Evolutionary conservation across 495 filamentous ascomycete species (phyloP).

Genomic region (Penicillium pulvis): DNA sequence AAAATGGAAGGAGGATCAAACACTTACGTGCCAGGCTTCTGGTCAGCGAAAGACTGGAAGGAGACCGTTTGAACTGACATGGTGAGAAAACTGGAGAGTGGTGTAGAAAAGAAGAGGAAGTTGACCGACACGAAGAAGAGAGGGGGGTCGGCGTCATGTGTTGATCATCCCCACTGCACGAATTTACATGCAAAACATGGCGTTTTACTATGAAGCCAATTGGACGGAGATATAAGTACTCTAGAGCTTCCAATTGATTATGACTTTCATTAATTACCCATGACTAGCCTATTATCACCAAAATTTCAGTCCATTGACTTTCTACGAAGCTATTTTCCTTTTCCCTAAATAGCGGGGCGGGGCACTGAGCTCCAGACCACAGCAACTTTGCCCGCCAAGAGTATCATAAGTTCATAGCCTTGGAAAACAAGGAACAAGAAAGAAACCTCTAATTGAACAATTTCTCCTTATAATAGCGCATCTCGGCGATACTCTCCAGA

Average conservation of each 20-base stretch:
- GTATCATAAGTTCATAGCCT: conserved; percentile 2
- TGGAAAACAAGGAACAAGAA: not conserved
- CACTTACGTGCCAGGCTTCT: conserved; percentile 99
- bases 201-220: not conserved
- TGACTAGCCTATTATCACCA: not conserved
- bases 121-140: conserved; percentile 31
- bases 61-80: conserved; percentile 79
- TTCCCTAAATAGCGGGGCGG: not conserved
- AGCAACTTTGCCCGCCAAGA: not conserved
- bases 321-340: not conserved
- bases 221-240: not conserved
- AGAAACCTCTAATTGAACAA: conserved; percentile 28
- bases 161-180: conserved; percentile 29
- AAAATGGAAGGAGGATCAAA: conserved; percentile 9
- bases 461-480: conserved; percentile 67
- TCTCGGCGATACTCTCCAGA: conserved; percentile 91
- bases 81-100: conserved; percentile 17
- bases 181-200: not conserved
- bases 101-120: conserved; percentile 16
- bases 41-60: conserved; percentile 82
- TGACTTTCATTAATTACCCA: not conserved
- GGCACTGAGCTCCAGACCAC: not conserved
- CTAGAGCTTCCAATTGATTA: not conserved
- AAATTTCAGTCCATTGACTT: not conserved
- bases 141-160: conserved; percentile 32